Evolutionary conservation across 1,284 basidiomycete genomes (phyloP), one percentile per base, ranked within the genome.

Genomic region (Melampsora larici-populina): DNA sequence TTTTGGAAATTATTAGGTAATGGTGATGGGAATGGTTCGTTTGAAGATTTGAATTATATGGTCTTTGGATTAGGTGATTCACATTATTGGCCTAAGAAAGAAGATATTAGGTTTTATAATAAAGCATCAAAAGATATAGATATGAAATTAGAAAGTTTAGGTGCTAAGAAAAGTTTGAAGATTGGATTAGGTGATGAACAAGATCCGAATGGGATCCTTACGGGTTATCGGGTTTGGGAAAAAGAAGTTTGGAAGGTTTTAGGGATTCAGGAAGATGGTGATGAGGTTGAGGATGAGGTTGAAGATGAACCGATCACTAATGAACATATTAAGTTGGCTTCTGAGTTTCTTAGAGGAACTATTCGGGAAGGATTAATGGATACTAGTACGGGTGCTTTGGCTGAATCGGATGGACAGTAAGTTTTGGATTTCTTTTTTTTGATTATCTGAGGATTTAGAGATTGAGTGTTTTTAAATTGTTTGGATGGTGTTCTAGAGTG

Each of bases 311-410:
- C 93, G 1, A 96, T 99, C 85, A 98, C 95, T 79, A 98, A 99
- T 87, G 96, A 99, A 86, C 94, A 99, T 86, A 98, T 99, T 88
- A 99, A 99, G 87, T 96, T 94, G 78, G 95, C 97, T 13, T 94
- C 92, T 78, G 90, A 91, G 81, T 98, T 92, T 86, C 88, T 99
- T 49, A 92, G 96, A 78, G 96, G 96, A 24, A 99, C 96, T 49
- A 99, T 99, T 83, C 87, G 87, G 2, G 84, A 99, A 84, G 96
- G 95, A 72, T 89, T 99, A 46, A 87, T 88, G 80, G 97, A 99
- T 85, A 88, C 86, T 74, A 90, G 88, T 71, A 97, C 96, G 0
- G 96, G 94, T 78, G 92, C 92, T 40, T 89, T 99, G 49, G 91
- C 94, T 51, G 88, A 94, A 46, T 90, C 90, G 79, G 96, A 99